These are phyloP conservation scores for Sugiyamaella pinicola DNA, from an alignment of 1,139 yeast genomes.

Conservation along the genomic window DNA sequence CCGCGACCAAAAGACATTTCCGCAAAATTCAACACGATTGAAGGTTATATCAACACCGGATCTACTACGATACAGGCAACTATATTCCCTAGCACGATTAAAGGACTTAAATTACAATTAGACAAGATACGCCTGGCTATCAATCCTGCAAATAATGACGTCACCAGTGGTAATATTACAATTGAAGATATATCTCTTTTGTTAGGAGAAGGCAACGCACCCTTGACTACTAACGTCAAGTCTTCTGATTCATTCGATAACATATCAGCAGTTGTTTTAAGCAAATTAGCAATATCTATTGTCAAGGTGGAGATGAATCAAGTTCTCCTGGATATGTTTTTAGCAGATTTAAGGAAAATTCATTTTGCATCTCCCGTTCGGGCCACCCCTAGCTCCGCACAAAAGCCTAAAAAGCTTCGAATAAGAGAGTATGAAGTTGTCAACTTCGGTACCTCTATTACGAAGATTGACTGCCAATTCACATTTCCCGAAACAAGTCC, in stretches of 20 bases:
- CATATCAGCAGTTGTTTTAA: not conserved
- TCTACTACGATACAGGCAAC: slow-evolving; percentile 22
- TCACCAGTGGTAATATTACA: not conserved
- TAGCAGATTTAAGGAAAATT: slow-evolving; percentile 1
- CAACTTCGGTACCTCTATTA: slow-evolving; percentile 1
- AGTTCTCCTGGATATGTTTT: slow-evolving; percentile 1
- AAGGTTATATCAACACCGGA: slow-evolving; percentile 23
- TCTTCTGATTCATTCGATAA: slow-evolving; percentile 2
- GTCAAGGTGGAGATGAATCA: slow-evolving; percentile 1
- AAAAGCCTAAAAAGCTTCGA: slow-evolving; percentile 1
- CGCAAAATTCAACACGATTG: slow-evolving; percentile 26
- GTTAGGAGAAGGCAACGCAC: not conserved
- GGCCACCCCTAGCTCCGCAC: not conserved
- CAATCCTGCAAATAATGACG: not conserved
- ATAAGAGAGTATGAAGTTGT: slow-evolving; percentile 15
- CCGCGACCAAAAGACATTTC: not conserved
- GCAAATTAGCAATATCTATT: slow-evolving; percentile 1
- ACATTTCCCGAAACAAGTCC: slow-evolving; percentile 19
- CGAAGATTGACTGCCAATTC: slow-evolving; percentile 10
- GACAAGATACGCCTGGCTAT: slow-evolving; percentile 11
- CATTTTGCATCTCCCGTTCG: too few relatives aligned
- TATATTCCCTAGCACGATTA: slow-evolving; percentile 32
- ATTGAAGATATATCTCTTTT: not conserved
- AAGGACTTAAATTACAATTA: slow-evolving; percentile 16
- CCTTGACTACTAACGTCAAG: not conserved